phyloP scores from a whole-genome alignment of 805 yeast species.

The Pichia deserticola region DNA sequence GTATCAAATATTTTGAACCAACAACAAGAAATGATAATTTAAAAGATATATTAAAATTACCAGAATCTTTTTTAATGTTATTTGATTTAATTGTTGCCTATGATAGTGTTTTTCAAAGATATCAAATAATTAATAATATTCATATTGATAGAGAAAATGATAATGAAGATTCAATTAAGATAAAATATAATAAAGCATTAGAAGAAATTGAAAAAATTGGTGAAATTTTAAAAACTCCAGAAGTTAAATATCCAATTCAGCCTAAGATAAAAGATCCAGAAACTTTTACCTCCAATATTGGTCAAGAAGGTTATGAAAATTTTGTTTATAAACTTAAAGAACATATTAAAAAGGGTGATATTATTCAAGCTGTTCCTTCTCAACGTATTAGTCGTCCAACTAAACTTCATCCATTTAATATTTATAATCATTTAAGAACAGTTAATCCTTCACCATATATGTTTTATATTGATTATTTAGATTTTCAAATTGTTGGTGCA shows the following conservation, averaged over 20 bases:
- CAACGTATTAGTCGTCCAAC: slow-evolving; percentile 96
- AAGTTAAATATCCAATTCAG: slow-evolving; percentile 62
- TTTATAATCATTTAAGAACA: slow-evolving; percentile 87
- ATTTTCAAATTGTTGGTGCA: slow-evolving; percentile 94
- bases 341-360: slow-evolving; percentile 86
- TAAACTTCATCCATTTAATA: slow-evolving; percentile 90
- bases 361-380: slow-evolving; percentile 97
- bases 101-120: slow-evolving; percentile 90
- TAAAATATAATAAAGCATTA: slow-evolving; percentile 48
- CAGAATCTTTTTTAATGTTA: slow-evolving; percentile 89
- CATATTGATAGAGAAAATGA: slow-evolving; percentile 32
- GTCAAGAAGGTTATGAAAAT: slow-evolving; percentile 84
- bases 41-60: slow-evolving; percentile 74
- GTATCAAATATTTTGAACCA: slow-evolving; percentile 96
- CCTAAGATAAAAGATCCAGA: slow-evolving; percentile 61
- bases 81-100: slow-evolving; percentile 86
- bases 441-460: slow-evolving; percentile 97
- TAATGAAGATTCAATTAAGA: slow-evolving; percentile 27
- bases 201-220: slow-evolving; percentile 53
- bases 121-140: slow-evolving; percentile 82
- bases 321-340: slow-evolving; percentile 70
- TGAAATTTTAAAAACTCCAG: slow-evolving; percentile 35
- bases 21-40: slow-evolving; percentile 63
- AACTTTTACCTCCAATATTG: slow-evolving; percentile 79
- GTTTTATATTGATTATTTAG: slow-evolving; percentile 86